Conservation (phyloP, 495 filamentous ascomycete genomes). For the Aspergillus coremiiformis region DNA sequence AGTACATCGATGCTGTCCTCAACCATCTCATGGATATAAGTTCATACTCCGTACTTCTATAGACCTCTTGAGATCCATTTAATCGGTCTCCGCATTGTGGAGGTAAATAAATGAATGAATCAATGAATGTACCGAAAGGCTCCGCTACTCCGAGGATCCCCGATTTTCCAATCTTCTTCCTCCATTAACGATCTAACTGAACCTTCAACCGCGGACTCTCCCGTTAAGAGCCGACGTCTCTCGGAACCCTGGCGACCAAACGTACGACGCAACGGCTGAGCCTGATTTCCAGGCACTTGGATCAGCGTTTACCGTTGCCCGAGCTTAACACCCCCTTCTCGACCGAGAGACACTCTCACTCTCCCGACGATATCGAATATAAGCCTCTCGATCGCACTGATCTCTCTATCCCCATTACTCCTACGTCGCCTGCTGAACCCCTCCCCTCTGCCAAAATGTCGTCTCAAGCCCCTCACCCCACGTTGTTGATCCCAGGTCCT, state of each 20-base stretch:
- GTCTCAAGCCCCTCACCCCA: conserved; percentile 67
- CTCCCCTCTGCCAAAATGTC: conserved; percentile 56
- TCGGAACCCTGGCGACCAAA: conserved; percentile 50
- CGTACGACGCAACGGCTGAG: conserved; percentile 60
- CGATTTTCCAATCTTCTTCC: conserved; percentile 13
- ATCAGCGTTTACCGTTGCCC: conserved; percentile 50
- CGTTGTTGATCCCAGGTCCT: conserved; percentile 89
- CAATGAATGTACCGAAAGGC: no score
- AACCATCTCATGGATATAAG: no score
- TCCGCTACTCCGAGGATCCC: conserved; percentile 35
- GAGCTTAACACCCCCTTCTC: conserved; percentile 62
- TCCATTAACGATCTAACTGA: no score
- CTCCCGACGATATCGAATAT: conserved; percentile 53
- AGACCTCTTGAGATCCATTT: no score
- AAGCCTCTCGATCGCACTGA: conserved; percentile 39
- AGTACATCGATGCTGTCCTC: no score
- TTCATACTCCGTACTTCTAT: no score
- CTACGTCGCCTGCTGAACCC: conserved; percentile 2
- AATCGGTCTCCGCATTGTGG: not conserved
- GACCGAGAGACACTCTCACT: conserved; percentile 49
- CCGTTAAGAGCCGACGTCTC: conserved; percentile 28
- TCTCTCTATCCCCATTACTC: conserved; percentile 17
- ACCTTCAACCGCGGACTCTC: conserved; percentile 34
- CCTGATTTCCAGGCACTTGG: conserved; percentile 76
- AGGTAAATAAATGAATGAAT: not conserved